phyloP scores from a whole-genome alignment of 345 rosid genomes.

The Sonneratia caseolaris region DNA sequence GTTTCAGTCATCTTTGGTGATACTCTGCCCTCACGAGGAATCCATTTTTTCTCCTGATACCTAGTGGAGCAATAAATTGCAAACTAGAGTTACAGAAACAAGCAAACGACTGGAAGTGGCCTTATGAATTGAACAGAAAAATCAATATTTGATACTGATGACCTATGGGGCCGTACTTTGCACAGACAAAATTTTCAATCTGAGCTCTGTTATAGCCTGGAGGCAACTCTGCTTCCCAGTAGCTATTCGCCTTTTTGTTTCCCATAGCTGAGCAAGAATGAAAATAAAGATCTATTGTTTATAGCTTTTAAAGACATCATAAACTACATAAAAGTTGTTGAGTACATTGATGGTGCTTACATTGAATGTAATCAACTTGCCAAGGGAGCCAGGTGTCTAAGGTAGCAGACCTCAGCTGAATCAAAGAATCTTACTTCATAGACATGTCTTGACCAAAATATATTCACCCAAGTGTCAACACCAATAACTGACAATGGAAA shows the following conservation, averaged over 20 bases:
- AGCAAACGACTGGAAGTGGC: slow-evolving; percentile 2
- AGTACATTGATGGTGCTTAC: slow-evolving; percentile 34
- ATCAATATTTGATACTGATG: slow-evolving; percentile 10
- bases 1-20: slow-evolving; percentile 22
- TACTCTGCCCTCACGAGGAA: slow-evolving; percentile 29
- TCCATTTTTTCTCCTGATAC: slow-evolving; percentile 76
- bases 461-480: not conserved
- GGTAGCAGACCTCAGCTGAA: slow-evolving; percentile 85
- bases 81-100: slow-evolving; percentile 4
- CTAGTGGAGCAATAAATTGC: slow-evolving; percentile 24
- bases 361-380: slow-evolving; percentile 70
- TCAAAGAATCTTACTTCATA: slow-evolving; percentile 1
- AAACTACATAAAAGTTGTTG: not conserved
- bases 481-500: not conserved
- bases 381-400: slow-evolving; percentile 98
- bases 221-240: slow-evolving; percentile 97
- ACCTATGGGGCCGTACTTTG: slow-evolving; percentile 53
- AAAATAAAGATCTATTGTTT: not conserved
- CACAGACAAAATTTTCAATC: slow-evolving; percentile 63
- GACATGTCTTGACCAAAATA: not conserved
- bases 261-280: slow-evolving; percentile 48
- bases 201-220: slow-evolving; percentile 59
- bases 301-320: not conserved
- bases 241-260: slow-evolving; percentile 63
- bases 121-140: not conserved